Percentiles rank a stretch among this genome's conserved stretches.
Evolutionary conservation across 108 stramenopile species (phyloP).

Genomic region (Stephanodiscus triporus): DNA sequence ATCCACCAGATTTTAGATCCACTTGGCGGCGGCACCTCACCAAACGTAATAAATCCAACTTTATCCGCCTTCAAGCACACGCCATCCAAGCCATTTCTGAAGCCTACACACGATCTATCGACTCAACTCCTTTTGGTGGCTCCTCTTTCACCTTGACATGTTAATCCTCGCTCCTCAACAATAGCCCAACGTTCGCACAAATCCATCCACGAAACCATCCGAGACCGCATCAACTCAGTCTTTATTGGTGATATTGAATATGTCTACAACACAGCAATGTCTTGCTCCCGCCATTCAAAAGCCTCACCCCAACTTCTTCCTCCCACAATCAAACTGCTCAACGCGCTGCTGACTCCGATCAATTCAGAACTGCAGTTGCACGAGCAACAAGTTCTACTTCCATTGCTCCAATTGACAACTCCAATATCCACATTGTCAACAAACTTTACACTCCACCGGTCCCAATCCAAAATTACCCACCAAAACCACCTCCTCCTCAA

Average conservation of each 20-base stretch:
- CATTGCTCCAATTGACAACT: slow-evolving; percentile 15
- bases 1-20: neutral
- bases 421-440: slow-evolving; percentile 5
- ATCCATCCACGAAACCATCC: neutral
- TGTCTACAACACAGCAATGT: neutral
- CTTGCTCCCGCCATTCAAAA: neutral
- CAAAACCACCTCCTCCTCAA: neutral
- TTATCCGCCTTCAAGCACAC: too few relatives aligned
- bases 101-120: neutral
- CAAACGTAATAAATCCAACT: neutral
- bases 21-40: neutral
- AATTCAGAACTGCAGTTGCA: slow-evolving; percentile 27
- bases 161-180: slow-evolving; percentile 1
- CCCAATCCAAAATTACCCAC: too few relatives aligned
- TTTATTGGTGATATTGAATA: neutral
- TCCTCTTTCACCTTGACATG: slow-evolving; percentile 15
- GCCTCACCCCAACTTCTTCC: neutral
- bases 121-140: slow-evolving; percentile 17
- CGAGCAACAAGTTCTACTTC: neutral
- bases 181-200: neutral
- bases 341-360: slow-evolving; percentile 30
- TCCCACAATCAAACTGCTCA: slow-evolving; percentile 12
- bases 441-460: neutral
- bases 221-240: neutral
- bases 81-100: too few relatives aligned